phyloP scores from a whole-genome alignment of 2,329 filamentous ascomycete species.

The Cercospora sp. region DNA sequence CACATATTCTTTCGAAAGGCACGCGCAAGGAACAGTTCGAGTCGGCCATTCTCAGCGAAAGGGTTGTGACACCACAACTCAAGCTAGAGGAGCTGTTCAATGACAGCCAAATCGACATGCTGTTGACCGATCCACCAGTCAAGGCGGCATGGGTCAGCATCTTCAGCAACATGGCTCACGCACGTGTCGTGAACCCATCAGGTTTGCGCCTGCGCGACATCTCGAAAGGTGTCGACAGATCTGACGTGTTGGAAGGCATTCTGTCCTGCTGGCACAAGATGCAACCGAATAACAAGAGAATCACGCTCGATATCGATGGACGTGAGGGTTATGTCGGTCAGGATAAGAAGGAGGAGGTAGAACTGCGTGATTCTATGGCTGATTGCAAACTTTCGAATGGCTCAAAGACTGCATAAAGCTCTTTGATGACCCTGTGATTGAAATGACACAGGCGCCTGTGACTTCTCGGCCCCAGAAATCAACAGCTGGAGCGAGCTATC shows the following conservation, averaged over 20 bases:
- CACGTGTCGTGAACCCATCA: not conserved
- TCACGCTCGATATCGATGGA: not conserved
- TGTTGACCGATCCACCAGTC: not conserved
- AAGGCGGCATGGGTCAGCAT: not conserved
- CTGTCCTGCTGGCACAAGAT: not conserved
- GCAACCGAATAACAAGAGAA: not conserved
- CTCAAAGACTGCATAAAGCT: not conserved
- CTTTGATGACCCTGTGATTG: not conserved
- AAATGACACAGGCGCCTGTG: not conserved
- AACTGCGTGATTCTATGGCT: not conserved
- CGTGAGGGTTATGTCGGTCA: not conserved
- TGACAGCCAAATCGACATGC: not conserved
- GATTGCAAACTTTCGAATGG: not conserved
- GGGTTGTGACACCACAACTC: not conserved
- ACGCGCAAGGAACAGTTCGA: not conserved
- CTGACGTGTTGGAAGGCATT: not conserved
- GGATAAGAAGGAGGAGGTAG: not conserved
- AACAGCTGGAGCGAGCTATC: not conserved
- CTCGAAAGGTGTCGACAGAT: not conserved
- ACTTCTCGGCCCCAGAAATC: not conserved
- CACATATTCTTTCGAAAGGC: not conserved
- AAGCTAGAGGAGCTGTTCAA: not conserved
- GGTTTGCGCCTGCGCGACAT: not conserved
- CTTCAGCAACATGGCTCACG: not conserved
- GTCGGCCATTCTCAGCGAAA: not conserved